These are phyloP conservation scores for Nakazawaea ambrosiae DNA, from an alignment of 805 yeast genomes.

Conservation along the genomic window DNA sequence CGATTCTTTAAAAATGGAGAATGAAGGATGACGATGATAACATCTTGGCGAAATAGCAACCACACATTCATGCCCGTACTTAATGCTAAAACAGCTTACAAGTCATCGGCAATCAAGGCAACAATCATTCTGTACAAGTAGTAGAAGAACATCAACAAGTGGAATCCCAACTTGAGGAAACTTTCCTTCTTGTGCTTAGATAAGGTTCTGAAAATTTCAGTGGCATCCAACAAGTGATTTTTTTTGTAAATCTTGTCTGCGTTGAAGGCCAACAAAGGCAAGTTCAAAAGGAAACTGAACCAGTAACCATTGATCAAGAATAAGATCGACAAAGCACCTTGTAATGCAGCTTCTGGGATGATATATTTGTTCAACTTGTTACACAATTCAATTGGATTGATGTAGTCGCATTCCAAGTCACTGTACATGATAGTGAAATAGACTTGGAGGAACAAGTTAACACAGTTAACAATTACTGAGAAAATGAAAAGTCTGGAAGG, in stretches of 20 bases:
- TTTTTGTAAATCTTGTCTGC: slow-evolving; percentile 71
- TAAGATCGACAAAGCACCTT: slow-evolving; percentile 60
- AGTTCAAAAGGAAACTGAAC: slow-evolving; percentile 78
- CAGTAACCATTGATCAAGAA: slow-evolving; percentile 87
- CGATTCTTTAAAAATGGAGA: no score
- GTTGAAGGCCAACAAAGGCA: slow-evolving; percentile 82
- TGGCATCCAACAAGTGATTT: slow-evolving; percentile 87
- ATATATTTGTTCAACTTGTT: slow-evolving; percentile 85
- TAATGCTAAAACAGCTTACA: slow-evolving; percentile 15
- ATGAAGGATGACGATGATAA: no score
- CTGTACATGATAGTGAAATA: slow-evolving; percentile 94
- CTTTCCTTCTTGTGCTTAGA: slow-evolving; percentile 90
- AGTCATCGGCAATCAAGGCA: slow-evolving; percentile 73
- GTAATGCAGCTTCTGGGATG: slow-evolving; percentile 84
- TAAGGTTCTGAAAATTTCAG: slow-evolving; percentile 93
- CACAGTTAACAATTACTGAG: slow-evolving; percentile 80
- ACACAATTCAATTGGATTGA: slow-evolving; percentile 95
- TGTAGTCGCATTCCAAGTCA: slow-evolving; percentile 92
- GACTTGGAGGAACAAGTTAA: slow-evolving; percentile 85
- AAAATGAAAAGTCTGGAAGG: slow-evolving; percentile 50
- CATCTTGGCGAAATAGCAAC: no score
- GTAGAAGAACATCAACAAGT: slow-evolving; percentile 86
- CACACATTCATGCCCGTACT: no score
- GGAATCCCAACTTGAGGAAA: slow-evolving; percentile 86
- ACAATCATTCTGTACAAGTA: slow-evolving; percentile 94